Evolutionary conservation across 1,284 basidiomycete genomes (phyloP), one percentile per base, ranked within the genome.

Genomic region (Puccinia polysora): DNA sequence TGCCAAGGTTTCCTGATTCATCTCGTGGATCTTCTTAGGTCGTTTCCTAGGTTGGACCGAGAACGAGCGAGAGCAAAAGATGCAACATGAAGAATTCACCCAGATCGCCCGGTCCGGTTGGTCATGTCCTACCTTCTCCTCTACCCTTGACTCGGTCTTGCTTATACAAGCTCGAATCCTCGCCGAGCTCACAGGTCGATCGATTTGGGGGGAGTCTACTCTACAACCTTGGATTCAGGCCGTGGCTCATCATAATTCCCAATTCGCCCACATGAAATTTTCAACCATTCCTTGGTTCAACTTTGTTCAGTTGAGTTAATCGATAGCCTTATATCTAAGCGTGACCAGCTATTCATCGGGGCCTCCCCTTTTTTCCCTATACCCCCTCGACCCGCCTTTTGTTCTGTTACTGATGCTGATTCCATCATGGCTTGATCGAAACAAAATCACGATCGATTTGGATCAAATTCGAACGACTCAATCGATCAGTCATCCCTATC

Each of bases 31-130:
- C 20, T 38, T 36, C 53, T 40, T 77, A 92, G 93, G 88, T 81
- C 92, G 95, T 53, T 95, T 98, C 84, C 94, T 91, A 91, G 95
- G 95, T 63, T 94, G 91, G 89, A 83, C 85, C 25, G 95, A 97
- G 83, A 99, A 99, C 83, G 86, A 77, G 28, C 56, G 56, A n/a
- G 68, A 70, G 43, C 43, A 62, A 49, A 52, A 50, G 32, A 58
- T 70, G 45, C 68, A 70, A 40, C 53, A 70, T 40, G 45, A 50
- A 30, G 56, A 70, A 60, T 76, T 77, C 38, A 74, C 76, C 1
- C 45, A 68, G 32, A 77, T 77, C 8, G 75, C 75, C 18, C 77
- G 78, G 59, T 73, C 75, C 1, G 73, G 68, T 56, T 23, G 65
- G 68, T 30, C n/a, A 49, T 58, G 20, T 28, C 30, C 14, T 7